A percentile compares a stretch with the other conserved stretches of the same genome.
Evolutionary conservation across 176 grass and related monocot genomes (phyloP).

Genomic region (Cocos nucifera): DNA sequence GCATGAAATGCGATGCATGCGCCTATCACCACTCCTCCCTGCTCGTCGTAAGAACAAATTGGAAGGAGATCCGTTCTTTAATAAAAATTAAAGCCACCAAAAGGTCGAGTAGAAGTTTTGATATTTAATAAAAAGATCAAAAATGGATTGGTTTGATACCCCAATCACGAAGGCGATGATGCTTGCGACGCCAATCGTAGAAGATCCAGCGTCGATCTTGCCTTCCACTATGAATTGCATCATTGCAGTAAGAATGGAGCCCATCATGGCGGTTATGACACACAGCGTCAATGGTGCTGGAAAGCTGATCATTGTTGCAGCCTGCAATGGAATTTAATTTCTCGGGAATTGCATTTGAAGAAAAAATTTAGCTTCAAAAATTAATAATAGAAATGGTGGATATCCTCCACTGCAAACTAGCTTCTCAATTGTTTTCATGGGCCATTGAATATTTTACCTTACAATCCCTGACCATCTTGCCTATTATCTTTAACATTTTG

Average conservation of each 20-base stretch:
- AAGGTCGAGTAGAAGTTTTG: too few species aligned
- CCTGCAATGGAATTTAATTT: conserved; percentile 24
- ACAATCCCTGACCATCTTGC: too few species aligned
- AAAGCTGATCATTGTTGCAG: conserved; percentile 57
- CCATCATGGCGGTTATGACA: conserved; percentile 43
- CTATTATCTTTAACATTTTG: too few species aligned
- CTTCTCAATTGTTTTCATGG: too few species aligned
- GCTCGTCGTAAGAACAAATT: not conserved
- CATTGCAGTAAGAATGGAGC: conserved; percentile 40
- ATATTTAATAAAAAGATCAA: too few species aligned
- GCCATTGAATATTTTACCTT: too few species aligned
- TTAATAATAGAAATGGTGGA: too few species aligned
- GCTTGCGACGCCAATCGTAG: conserved; percentile 28
- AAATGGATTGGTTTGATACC: conserved; percentile 9
- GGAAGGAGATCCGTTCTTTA: too few species aligned
- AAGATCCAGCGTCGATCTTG: conserved; percentile 33
- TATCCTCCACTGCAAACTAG: too few species aligned
- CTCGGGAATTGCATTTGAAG: too few species aligned
- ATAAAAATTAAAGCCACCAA: too few species aligned
- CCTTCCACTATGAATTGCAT: conserved; percentile 43
- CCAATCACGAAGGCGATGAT: conserved; percentile 34
- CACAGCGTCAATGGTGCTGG: conserved; percentile 47
- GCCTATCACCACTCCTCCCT: conserved; percentile 44
- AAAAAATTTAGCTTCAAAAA: too few species aligned
- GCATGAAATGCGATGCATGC: conserved; percentile 51